Base-by-base conservation (phyloP, 1,284 basidiomycete species). In the Malassezia psittaci region DNA sequence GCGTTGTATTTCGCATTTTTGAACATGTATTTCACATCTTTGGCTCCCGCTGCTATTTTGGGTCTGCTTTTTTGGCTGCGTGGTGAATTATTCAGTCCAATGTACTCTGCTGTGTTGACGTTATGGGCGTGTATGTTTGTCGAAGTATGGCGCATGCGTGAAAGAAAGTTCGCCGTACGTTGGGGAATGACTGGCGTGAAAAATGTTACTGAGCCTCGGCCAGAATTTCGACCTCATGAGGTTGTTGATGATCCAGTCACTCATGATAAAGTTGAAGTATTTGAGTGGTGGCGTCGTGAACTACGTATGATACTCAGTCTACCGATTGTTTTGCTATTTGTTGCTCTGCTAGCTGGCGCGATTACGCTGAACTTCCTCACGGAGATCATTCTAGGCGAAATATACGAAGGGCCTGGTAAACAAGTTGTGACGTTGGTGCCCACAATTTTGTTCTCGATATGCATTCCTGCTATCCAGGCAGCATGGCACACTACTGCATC, bases 381-480 rank as follows among this genome's bases (percentile, higher is more conserved):
- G 46, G 76, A 77, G 61, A 72, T 76, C 39, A 64, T 68, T 33
- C 59, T 67, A 29, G 65, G 61, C 29, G 75, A 63, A 57, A 71
- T 67, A 50, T 72, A 96, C 76, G 83, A 84, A 15, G 93, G 94
- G 0, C 86, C 88, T 1, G 87, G 87, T 8, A 82, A 86, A 67
- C 77, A 83, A 59, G 80, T 86, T 48, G 61, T 75, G 82, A 80
- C 85, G 0, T 83, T 93, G 59, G 77, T 82, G 32, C 93, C 91
- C 0, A 96, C 90, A 0, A 79, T 89, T 34, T 78, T 94, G 29
- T 91, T 96, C 74, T 80, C 84, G 2, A 80, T 83, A 0, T 77
- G 90, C 11, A 85, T 98, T 0, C 93, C 94, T 0, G 83, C 83
- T 57, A 80, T 96, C 34, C 81, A 93, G n/a, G 80, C 79, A 0